Conservation (phyloP, 176 grass and related monocot genomes). For the Thinopyrum elongatum region DNA sequence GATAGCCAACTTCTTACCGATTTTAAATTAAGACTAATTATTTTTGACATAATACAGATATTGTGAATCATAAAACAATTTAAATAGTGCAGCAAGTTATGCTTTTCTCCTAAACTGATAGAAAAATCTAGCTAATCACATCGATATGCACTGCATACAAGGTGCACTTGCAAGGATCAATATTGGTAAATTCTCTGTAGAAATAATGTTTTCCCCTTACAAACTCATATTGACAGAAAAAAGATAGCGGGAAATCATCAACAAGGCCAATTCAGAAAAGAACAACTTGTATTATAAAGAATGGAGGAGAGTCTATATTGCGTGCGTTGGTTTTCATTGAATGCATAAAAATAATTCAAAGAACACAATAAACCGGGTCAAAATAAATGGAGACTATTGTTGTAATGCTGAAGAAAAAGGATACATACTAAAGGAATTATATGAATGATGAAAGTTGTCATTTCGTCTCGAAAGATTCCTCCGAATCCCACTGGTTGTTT, state of each 20-base stretch:
- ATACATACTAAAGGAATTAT: too few relatives aligned
- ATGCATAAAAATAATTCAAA: too few relatives aligned
- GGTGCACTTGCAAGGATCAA: background rate
- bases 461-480: too few relatives aligned
- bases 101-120: background rate
- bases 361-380: too few relatives aligned
- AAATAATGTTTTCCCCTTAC: background rate
- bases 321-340: too few relatives aligned
- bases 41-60: too few relatives aligned
- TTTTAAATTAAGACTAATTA: too few relatives aligned
- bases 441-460: too few relatives aligned
- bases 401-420: too few relatives aligned
- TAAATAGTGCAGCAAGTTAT: background rate
- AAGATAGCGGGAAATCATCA: background rate
- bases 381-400: too few relatives aligned
- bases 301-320: background rate
- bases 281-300: background rate
- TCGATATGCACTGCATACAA: background rate
- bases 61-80: background rate
- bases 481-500: too few relatives aligned
- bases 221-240: background rate
- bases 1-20: too few relatives aligned
- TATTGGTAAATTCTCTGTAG: background rate
- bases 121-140: background rate
- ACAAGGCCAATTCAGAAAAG: background rate